A percentile compares a stretch with the other conserved stretches of the same genome.
Conservation (phyloP, 1,284 basidiomycete species). For the Phylloporus sp. region DNA sequence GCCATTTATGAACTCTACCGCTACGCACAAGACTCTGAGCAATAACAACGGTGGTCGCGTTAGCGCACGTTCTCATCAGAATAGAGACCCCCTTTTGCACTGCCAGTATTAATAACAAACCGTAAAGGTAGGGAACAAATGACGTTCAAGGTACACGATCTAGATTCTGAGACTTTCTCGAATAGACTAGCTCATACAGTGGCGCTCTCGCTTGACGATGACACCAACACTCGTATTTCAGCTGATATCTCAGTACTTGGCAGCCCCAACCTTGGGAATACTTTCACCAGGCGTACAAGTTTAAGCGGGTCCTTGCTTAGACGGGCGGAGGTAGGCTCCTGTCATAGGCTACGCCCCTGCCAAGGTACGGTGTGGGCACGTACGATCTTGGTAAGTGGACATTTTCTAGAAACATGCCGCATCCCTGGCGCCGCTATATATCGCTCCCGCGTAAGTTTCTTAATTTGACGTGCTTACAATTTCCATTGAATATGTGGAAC, state of each 20-base stretch:
- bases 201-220: too few relatives aligned
- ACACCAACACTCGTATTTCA: too few relatives aligned
- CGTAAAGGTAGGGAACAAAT: neutral
- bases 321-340: neutral
- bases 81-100: neutral
- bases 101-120: too few relatives aligned
- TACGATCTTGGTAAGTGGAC: neutral
- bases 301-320: neutral
- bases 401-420: neutral
- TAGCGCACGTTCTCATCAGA: neutral
- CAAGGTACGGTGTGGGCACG: neutral
- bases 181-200: too few relatives aligned
- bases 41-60: neutral
- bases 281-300: too few relatives aligned
- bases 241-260: neutral
- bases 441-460: neutral
- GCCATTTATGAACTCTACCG: neutral
- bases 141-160: neutral
- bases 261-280: too few relatives aligned
- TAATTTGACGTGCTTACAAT: slow-evolving; percentile 7
- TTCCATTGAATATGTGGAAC: neutral
- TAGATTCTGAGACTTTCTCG: too few relatives aligned
- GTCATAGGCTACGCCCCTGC: neutral
- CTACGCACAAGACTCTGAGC: too few relatives aligned
- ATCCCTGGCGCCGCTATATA: neutral